A percentile compares a stretch with the other conserved stretches of the same genome.
Evolutionary conservation across 2,329 filamentous ascomycete genomes (phyloP).

Genomic region (Stemphylium vesicarium): DNA sequence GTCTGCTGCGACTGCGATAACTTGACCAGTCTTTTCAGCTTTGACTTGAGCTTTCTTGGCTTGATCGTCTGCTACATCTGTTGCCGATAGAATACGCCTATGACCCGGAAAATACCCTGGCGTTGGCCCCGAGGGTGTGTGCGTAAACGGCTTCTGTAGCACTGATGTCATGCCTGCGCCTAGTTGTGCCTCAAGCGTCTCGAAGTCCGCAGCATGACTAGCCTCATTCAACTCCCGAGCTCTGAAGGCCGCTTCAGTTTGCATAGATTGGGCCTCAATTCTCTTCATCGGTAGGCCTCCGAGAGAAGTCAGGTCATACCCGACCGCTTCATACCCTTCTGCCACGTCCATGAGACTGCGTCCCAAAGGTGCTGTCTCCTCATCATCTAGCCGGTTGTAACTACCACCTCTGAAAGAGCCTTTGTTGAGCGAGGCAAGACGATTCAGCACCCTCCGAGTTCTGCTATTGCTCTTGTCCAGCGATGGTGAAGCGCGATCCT

Average conservation of each 20-base stretch:
- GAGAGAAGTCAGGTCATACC: constrained; percentile 38
- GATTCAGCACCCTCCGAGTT: constrained; percentile 40
- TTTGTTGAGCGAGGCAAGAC: constrained; percentile 38
- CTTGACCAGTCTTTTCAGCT: constrained; percentile 52
- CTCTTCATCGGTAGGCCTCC: constrained; percentile 39
- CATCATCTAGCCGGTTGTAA: constrained; percentile 45
- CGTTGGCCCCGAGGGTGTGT: constrained; percentile 19
- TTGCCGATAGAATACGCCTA: constrained; percentile 26
- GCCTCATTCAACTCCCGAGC: constrained; percentile 36
- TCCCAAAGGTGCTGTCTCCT: constrained; percentile 27
- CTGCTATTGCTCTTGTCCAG: constrained; percentile 29
- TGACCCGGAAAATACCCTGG: constrained; percentile 26
- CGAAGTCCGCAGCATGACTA: constrained; percentile 45
- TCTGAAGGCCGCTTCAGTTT: constrained; percentile 23
- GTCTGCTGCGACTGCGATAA: constrained; percentile 52
- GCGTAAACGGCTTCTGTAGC: constrained; percentile 43
- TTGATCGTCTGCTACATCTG: constrained; percentile 22
- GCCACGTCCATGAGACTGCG: constrained; percentile 30
- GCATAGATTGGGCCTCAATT: constrained; percentile 21
- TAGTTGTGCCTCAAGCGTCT: constrained; percentile 44
- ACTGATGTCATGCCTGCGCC: constrained; percentile 47
- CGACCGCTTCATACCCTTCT: constrained; percentile 40
- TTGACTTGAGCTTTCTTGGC: constrained; percentile 50
- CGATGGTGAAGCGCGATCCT: constrained; percentile 20
- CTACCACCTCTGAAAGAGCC: constrained; percentile 21